Evolutionary conservation across 768 basidiomycete species (phyloP).

Genomic region (Boletellus emodensis): DNA sequence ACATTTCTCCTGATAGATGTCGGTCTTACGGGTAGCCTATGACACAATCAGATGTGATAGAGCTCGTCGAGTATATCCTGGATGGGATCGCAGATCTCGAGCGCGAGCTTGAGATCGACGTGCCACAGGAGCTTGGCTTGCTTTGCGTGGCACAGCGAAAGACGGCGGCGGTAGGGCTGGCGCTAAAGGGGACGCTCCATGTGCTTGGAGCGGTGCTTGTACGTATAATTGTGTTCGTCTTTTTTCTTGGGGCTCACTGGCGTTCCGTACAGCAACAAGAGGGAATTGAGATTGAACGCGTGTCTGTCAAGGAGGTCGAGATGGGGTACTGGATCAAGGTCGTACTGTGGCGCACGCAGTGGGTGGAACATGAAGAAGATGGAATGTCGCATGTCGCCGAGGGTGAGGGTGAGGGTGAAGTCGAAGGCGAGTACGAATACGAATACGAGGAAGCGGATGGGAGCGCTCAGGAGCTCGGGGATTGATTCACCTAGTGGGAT

Average conservation of each 20-base stretch:
- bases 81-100: not conserved
- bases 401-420: too few relatives aligned
- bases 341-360: not conserved
- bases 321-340: constrained; percentile 18
- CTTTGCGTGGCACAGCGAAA: constrained; percentile 6
- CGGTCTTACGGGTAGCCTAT: not conserved
- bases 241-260: not conserved
- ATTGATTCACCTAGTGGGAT: not conserved
- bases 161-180: not conserved
- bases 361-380: not conserved
- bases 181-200: constrained; percentile 1
- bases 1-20: not conserved
- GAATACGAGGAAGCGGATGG: not conserved
- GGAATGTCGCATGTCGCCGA: not conserved
- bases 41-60: constrained; percentile 5
- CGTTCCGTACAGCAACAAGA: not conserved
- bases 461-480: too few relatives aligned
- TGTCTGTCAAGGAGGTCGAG: constrained; percentile 10
- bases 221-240: not conserved
- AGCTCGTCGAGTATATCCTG: constrained; percentile 6
- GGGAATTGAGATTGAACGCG: not conserved
- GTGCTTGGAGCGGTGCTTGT: constrained; percentile 9
- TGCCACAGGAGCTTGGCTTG: constrained; percentile 12
- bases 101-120: not conserved
- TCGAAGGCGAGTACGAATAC: not conserved